phyloP scores from a whole-genome alignment of 1,284 basidiomycete genomes.

The Boletellus deceptivus region DNA sequence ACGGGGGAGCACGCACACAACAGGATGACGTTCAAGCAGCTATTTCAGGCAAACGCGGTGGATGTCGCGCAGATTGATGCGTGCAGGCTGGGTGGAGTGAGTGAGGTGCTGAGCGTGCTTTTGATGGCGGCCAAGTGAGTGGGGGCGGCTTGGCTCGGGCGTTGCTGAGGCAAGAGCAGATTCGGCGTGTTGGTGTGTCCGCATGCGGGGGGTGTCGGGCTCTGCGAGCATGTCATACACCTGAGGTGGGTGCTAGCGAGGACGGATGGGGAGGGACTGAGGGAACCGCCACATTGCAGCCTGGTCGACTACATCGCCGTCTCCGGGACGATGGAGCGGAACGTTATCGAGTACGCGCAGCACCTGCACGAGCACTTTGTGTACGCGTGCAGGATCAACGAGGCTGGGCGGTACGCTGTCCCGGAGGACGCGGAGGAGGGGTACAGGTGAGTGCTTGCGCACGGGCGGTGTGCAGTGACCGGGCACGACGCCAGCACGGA shows the following conservation, averaged over 20 bases:
- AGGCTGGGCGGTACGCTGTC: constrained; percentile 80
- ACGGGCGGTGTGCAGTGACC: constrained; percentile 6
- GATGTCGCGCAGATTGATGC: constrained; percentile 89
- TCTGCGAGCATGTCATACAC: constrained; percentile 92
- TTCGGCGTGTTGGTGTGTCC: constrained; percentile 90
- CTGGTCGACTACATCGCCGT: constrained; percentile 90
- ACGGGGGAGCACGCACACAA: constrained; percentile 96
- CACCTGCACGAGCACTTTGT: constrained; percentile 93
- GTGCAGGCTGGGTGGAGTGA: constrained; percentile 87
- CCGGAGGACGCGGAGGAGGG: constrained; percentile 63
- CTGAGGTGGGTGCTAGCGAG: constrained; percentile 49
- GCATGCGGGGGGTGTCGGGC: constrained; percentile 91
- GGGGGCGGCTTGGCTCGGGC: background rate
- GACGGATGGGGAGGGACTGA: constrained; percentile 3
- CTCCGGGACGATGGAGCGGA: constrained; percentile 87
- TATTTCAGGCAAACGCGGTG: constrained; percentile 88
- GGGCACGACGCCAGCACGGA: constrained; percentile 54
- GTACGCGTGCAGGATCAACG: constrained; percentile 85
- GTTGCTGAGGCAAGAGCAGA: constrained; percentile 34
- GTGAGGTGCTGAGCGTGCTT: constrained; percentile 86
- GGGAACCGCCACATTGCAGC: constrained; percentile 34
- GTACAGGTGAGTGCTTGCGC: constrained; percentile 50
- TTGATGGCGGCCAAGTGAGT: constrained; percentile 87
- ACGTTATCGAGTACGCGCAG: constrained; percentile 85
- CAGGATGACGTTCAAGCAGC: constrained; percentile 92